Conservation (phyloP, 345 rosid genomes). For the Pistacia atlantica region DNA sequence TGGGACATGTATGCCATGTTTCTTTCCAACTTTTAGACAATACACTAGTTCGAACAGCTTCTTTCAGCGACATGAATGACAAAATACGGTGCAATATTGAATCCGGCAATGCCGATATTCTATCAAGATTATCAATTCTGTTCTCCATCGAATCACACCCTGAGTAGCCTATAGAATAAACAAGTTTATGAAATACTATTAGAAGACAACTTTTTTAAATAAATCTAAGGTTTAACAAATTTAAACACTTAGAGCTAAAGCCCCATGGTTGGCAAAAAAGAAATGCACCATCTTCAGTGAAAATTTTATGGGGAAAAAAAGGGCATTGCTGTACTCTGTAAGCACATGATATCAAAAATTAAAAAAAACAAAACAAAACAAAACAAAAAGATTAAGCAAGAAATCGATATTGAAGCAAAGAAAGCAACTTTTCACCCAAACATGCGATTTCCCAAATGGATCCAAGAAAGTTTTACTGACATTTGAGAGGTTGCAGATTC, state of each 20-base stretch:
- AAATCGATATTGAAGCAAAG: background rate
- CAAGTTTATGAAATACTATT: background rate
- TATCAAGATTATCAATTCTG: background rate
- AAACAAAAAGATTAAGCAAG: background rate
- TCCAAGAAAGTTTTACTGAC: too few relatives aligned
- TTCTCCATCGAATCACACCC: background rate
- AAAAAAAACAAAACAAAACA: too few relatives aligned
- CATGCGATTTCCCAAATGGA: too few relatives aligned
- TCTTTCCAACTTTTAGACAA: constrained; percentile 8
- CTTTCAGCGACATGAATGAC: background rate
- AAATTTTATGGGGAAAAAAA: background rate
- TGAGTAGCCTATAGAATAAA: background rate
- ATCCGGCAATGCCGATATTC: constrained; percentile 6
- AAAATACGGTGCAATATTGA: constrained; percentile 9
- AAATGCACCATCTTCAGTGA: background rate
- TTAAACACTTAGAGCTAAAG: too few relatives aligned
- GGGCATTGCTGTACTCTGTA: too few relatives aligned
- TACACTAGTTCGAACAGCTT: constrained; percentile 5
- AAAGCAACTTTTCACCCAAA: background rate
- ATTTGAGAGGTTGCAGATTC: too few relatives aligned
- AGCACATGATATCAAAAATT: too few relatives aligned
- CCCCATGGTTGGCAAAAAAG: background rate
- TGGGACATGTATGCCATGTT: background rate
- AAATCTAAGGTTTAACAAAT: background rate
- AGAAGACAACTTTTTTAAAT: background rate